phyloP scores from a whole-genome alignment of 1,284 basidiomycete species.

The Malassezia brasiliensis region DNA sequence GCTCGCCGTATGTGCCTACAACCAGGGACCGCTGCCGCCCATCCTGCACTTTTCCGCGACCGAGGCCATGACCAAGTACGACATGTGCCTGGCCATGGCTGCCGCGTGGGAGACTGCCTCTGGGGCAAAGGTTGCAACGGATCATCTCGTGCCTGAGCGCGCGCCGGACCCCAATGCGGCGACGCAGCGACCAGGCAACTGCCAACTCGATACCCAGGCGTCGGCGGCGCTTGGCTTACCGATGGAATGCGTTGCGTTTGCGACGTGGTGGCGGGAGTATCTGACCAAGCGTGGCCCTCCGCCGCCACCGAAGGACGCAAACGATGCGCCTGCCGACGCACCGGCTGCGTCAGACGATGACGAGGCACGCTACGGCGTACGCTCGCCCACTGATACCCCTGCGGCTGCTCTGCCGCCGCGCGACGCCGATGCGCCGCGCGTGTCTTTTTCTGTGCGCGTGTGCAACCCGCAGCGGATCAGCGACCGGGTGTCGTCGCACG shows the following conservation, averaged over 20 bases:
- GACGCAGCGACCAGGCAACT: constrained; percentile 37
- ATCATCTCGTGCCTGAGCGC: constrained; percentile 39
- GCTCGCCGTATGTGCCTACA: constrained; percentile 43
- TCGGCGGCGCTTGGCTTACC: constrained; percentile 29
- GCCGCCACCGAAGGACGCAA: not conserved
- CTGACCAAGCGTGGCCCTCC: constrained; percentile 5
- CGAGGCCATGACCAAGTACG: constrained; percentile 52
- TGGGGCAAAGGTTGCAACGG: constrained; percentile 21
- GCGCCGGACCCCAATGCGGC: constrained; percentile 36
- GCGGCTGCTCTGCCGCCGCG: constrained; percentile 4
- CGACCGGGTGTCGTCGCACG: constrained; percentile 43
- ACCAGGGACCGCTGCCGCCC: constrained; percentile 19
- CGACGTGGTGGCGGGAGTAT: constrained; percentile 40
- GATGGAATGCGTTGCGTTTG: constrained; percentile 30
- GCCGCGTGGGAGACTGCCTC: constrained; percentile 29
- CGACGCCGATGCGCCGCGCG: not conserved
- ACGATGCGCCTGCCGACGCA: not conserved
- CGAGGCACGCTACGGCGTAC: constrained; percentile 7
- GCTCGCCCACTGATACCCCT: constrained; percentile 16
- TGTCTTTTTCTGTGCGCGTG: constrained; percentile 35
- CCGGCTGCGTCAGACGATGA: not conserved
- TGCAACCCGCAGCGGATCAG: constrained; percentile 45
- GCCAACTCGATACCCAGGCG: constrained; percentile 35
- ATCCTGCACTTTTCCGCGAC: constrained; percentile 52
- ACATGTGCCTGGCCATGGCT: constrained; percentile 48